phyloP scores from a whole-genome alignment of 495 filamentous ascomycete species.

The Penicillium cosmopolitanum region DNA sequence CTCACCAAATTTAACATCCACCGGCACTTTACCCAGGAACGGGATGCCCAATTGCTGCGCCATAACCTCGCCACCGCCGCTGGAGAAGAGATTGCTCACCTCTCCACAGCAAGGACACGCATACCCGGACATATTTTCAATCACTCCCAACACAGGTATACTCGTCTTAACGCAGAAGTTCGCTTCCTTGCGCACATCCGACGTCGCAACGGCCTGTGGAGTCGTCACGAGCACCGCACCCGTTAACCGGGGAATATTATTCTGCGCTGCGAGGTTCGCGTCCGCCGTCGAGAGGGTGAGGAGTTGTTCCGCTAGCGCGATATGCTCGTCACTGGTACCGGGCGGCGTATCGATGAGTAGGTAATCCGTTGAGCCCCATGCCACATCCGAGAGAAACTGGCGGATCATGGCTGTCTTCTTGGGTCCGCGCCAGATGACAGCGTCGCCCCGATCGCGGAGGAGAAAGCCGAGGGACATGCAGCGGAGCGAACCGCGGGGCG shows the following conservation, averaged over 20 bases:
- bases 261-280: constrained; percentile 24
- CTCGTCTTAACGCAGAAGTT: constrained; percentile 92
- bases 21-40: constrained; percentile 86
- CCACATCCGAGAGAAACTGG: constrained; percentile 89
- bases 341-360: constrained; percentile 95
- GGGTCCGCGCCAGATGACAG: constrained; percentile 95
- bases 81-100: constrained; percentile 89
- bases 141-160: constrained; percentile 80
- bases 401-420: constrained; percentile 99
- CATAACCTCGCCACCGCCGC: constrained; percentile 89
- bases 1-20: constrained; percentile 75
- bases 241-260: constrained; percentile 51
- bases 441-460: constrained; percentile 78
- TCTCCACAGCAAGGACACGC: constrained; percentile 94
- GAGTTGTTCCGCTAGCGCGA: constrained; percentile 86
- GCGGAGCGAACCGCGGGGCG: constrained; percentile 62
- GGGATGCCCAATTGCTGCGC: constrained; percentile 79
- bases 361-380: constrained; percentile 88
- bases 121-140: constrained; percentile 98
- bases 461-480: constrained; percentile 96
- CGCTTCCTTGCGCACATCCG: constrained; percentile 93
- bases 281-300: constrained; percentile 54
- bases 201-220: constrained; percentile 89
- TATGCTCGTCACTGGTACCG: constrained; percentile 96
- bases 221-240: constrained; percentile 96